Evolutionary conservation across 2,329 filamentous ascomycete genomes (phyloP).

Genomic region (Zymoseptoria passerinii): DNA sequence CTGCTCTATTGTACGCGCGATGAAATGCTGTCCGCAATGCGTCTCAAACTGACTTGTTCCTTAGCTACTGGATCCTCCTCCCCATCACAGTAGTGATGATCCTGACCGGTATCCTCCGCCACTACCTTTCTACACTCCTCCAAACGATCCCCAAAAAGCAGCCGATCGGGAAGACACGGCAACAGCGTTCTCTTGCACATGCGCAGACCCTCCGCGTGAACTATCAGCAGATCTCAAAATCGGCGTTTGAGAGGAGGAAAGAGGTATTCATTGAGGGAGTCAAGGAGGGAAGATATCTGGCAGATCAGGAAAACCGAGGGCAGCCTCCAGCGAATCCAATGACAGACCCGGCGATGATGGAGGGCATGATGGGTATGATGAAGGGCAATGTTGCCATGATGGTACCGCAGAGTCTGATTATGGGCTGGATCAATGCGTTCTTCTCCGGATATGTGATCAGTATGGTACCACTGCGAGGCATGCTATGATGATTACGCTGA

Average conservation of each 20-base stretch:
- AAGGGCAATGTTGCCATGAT: conserved; percentile 99
- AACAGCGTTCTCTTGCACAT: conserved; percentile 74
- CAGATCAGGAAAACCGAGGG: conserved; percentile 76
- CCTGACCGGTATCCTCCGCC: conserved; percentile 86
- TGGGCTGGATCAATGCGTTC: conserved; percentile 99
- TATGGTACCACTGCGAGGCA: conserved; percentile 38
- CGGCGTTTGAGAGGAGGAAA: conserved; percentile 72
- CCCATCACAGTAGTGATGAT: conserved; percentile 98
- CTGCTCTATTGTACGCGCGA: conserved; percentile 78
- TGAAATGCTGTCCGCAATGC: conserved; percentile 10
- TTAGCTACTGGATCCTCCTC: conserved; percentile 96
- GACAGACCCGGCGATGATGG: conserved; percentile 92
- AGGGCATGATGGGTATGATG: conserved; percentile 99
- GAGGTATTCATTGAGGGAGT: conserved; percentile 72
- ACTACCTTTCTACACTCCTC: conserved; percentile 92
- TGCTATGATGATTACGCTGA: conserved; percentile 4
- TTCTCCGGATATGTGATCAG: conserved; percentile 97
- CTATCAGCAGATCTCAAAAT: conserved; percentile 66
- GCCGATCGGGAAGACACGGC: conserved; percentile 65
- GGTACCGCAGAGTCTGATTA: conserved; percentile 95
- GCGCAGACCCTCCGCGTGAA: conserved; percentile 80
- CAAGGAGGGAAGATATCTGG: conserved; percentile 79
- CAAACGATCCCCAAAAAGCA: conserved; percentile 75
- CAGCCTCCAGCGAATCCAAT: conserved; percentile 89
- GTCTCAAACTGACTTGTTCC: conserved; percentile 18